Conservation (phyloP, 495 filamentous ascomycete genomes). For the Neurospora cerealis region DNA sequence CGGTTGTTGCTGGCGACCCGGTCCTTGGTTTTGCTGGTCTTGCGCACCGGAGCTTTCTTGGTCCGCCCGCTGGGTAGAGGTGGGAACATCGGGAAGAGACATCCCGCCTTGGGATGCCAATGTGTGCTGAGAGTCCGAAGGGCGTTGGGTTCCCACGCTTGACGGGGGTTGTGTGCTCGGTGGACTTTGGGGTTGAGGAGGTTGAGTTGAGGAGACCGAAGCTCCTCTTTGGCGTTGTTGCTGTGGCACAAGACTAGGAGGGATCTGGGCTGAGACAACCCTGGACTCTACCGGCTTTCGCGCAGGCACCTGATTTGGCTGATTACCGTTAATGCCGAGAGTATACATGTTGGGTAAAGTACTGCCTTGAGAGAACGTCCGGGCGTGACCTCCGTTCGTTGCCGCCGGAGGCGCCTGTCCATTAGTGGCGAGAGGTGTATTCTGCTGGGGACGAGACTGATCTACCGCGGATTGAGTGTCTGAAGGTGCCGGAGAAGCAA, state of each 20-base stretch:
- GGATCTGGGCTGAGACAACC: background rate
- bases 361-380: background rate
- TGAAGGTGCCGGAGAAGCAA: slow-evolving; percentile 5
- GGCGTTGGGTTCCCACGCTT: background rate
- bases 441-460: slow-evolving; percentile 7
- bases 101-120: background rate
- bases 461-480: slow-evolving; percentile 8
- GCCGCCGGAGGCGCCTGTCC: background rate
- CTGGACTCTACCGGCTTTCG: slow-evolving; percentile 5
- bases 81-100: background rate
- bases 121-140: background rate
- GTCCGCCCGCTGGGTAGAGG: background rate
- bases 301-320: background rate
- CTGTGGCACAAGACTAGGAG: background rate
- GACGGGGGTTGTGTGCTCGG: background rate
- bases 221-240: slow-evolving; percentile 2
- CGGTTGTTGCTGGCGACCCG: background rate
- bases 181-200: background rate
- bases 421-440: slow-evolving; percentile 10
- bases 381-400: background rate
- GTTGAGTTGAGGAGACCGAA: slow-evolving; percentile 1
- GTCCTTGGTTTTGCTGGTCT: background rate
- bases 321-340: background rate
- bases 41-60: background rate
- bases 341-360: background rate